Base-by-base conservation (phyloP, 1,284 basidiomycete genomes). In the Heterobasidion occidentale region DNA sequence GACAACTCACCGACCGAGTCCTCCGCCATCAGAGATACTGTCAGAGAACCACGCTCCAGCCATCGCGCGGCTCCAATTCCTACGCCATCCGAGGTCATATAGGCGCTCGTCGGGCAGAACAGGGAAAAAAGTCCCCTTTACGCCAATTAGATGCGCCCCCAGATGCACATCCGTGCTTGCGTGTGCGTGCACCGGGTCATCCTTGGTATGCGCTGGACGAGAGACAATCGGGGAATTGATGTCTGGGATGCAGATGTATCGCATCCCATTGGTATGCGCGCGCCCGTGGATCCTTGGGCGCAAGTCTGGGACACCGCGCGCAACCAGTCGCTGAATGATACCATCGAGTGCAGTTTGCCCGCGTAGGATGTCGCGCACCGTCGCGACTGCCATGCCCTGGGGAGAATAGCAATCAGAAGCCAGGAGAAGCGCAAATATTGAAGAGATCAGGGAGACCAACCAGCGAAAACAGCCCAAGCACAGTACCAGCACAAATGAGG, bases 51-150 rank as follows among this genome's bases (percentile, higher is more conserved):
- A 27, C 27, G 71, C 64, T 50, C 59, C 55, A 56, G 50, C 53
- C 64, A 61, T 51, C 67, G 70, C 51, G 47, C 52, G 49, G 55
- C 62, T 65, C 70, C 67, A 65, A 73, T 80, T 64, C 47, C 62
- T 59, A 9, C 58, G 54, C 57, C 63, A 62, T 7, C 77, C 77
- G 19, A 75, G 67, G 61, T 80, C 75, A 54, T 80, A 80, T 19
- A 76, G 60, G 11, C 70, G 68, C 59, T 75, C 74, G 17, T 58
- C 61, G 8, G 64, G 61, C 9, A 65, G 60, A 7, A 73, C 57
- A 9, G 61, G 58, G 45, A 61, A 58, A 19, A 65, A 56, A 14
- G n/a, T 3, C 12, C 46, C 46, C 15, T 56, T 17, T 12, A 6
- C 4, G 4, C 27, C 27, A 27, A 5, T 5, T 27, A 6, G 27